Conservation (phyloP, 495 filamentous ascomycete species). For the Talaromyces liani region DNA sequence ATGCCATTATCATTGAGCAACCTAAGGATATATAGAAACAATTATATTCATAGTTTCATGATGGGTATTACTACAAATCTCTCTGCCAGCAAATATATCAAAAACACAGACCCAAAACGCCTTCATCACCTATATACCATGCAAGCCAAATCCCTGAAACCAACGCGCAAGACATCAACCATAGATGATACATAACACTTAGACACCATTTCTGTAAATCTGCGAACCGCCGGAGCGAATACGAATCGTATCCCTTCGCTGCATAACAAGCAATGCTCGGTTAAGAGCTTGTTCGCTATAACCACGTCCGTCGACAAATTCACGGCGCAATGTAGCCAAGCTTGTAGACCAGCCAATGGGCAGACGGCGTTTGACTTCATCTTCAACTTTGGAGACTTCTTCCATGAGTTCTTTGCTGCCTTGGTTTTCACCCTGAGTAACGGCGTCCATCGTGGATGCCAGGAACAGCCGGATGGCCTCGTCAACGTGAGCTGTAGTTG, state of each 20-base stretch:
- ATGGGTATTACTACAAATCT: background rate
- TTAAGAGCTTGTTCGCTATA: slow-evolving; percentile 82
- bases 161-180: background rate
- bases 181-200: slow-evolving; percentile 7
- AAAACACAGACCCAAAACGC: slow-evolving; percentile 1
- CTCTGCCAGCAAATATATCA: background rate
- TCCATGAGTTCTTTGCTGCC: slow-evolving; percentile 84
- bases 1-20: background rate
- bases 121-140: slow-evolving; percentile 2
- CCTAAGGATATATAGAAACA: background rate
- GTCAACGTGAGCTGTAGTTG: slow-evolving; percentile 87
- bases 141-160: background rate
- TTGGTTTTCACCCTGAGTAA: slow-evolving; percentile 76
- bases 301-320: slow-evolving; percentile 83
- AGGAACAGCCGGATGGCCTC: slow-evolving; percentile 98
- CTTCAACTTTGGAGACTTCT: slow-evolving; percentile 80
- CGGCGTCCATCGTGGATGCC: slow-evolving; percentile 95
- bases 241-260: slow-evolving; percentile 83
- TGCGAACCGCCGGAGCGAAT: slow-evolving; percentile 83
- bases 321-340: slow-evolving; percentile 73
- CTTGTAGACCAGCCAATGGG: slow-evolving; percentile 95
- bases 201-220: slow-evolving; percentile 73
- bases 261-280: slow-evolving; percentile 76
- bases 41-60: background rate
- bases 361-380: slow-evolving; percentile 79